Conservation (phyloP, 257 asterid genomes). For the Solanum piurae region DNA sequence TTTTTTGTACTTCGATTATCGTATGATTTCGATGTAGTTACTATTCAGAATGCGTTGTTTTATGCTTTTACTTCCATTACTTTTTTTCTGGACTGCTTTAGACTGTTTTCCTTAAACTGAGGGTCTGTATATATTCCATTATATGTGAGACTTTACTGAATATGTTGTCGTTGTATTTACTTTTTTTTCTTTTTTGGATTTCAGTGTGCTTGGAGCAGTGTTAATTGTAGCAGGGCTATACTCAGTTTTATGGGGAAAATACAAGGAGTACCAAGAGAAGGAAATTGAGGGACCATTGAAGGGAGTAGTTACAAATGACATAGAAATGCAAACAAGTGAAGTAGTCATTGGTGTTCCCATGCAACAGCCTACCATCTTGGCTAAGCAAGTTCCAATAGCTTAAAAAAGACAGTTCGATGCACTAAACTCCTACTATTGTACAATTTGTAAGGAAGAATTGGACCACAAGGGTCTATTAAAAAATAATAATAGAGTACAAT, state of each 20-base stretch:
- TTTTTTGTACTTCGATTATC: background rate
- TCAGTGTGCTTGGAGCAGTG: constrained; percentile 48
- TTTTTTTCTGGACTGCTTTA: background rate
- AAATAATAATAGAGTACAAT: background rate
- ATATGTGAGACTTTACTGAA: accelerated
- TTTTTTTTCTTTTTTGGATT: background rate
- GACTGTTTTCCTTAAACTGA: background rate
- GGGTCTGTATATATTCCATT: background rate
- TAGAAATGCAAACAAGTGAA: constrained; percentile 5
- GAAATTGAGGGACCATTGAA: constrained; percentile 20
- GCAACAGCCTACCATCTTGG: background rate
- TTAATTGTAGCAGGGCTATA: constrained; percentile 41
- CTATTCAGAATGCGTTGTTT: background rate
- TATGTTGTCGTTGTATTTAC: background rate
- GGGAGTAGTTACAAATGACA: background rate
- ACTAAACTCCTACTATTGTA: background rate
- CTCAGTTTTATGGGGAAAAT: constrained; percentile 51
- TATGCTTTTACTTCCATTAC: background rate
- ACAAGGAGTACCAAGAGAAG: constrained; percentile 37
- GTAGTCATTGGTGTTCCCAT: background rate
- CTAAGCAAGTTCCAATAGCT: background rate
- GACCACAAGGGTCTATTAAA: background rate
- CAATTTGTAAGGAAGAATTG: accelerated
- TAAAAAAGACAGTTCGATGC: background rate
- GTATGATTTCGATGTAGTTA: too few relatives aligned